Conservation (phyloP, 495 filamentous ascomycete genomes). For the Penicillium cataractarum region DNA sequence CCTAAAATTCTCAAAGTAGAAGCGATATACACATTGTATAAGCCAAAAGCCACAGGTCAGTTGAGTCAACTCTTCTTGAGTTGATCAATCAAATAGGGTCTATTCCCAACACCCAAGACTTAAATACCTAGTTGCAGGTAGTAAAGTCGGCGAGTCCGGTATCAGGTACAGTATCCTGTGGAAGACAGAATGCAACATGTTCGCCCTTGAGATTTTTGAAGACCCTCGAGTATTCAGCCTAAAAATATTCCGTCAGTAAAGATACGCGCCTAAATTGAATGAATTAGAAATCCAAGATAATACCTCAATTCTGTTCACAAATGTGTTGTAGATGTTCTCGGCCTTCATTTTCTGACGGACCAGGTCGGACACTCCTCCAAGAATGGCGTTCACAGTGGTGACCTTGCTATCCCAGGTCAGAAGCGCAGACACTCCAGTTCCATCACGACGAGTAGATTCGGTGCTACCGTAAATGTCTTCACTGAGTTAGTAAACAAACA, state of each 20-base stretch:
- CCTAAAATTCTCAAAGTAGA: too few species aligned
- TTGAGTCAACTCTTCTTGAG: too few species aligned
- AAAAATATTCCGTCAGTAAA: neutral
- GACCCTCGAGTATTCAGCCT: conserved; percentile 32
- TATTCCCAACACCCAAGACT: too few species aligned
- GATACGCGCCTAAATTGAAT: neutral
- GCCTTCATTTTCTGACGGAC: conserved; percentile 37
- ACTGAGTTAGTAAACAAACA: neutral
- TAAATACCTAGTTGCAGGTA: conserved; percentile 20
- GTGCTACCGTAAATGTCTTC: conserved; percentile 39
- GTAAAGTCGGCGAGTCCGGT: conserved; percentile 32
- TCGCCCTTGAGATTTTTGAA: conserved; percentile 39
- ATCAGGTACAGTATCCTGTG: conserved; percentile 27
- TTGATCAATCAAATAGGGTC: too few species aligned
- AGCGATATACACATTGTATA: too few species aligned
- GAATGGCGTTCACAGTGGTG: conserved; percentile 35
- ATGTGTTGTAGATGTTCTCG: conserved; percentile 34
- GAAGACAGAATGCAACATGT: conserved; percentile 34
- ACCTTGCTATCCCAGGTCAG: conserved; percentile 44
- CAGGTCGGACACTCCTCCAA: conserved; percentile 34
- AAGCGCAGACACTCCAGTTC: conserved; percentile 33
- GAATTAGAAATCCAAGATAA: neutral
- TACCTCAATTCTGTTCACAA: conserved; percentile 11
- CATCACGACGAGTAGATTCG: conserved; percentile 39
- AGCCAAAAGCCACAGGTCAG: too few species aligned